Evolutionary conservation across 202 grass and related monocot species (phyloP).

Genomic region (Hordeum pubiflorum): DNA sequence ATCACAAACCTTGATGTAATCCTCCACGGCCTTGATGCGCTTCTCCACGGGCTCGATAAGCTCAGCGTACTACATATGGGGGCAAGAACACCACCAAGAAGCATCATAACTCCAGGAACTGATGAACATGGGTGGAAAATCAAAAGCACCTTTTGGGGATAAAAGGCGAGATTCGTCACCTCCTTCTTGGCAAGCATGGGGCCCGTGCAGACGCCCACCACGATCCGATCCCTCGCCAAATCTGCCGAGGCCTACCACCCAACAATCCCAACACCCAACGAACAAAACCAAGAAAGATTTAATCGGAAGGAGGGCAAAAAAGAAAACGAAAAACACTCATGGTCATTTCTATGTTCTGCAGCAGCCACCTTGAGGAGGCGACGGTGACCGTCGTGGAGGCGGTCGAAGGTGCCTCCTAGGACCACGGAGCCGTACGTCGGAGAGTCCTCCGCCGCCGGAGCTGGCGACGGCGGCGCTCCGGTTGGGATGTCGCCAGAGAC

Average conservation of each 20-base stretch:
- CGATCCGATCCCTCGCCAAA: constrained; percentile 58
- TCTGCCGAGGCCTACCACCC: constrained; percentile 55
- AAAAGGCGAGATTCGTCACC: constrained; percentile 40
- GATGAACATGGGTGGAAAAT: not conserved
- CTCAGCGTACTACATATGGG: constrained; percentile 42
- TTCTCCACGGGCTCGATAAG: constrained; percentile 74
- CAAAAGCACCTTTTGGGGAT: not conserved
- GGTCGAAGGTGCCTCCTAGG: constrained; percentile 93
- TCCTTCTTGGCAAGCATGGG: constrained; percentile 90
- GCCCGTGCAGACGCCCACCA: constrained; percentile 78
- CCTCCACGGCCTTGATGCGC: constrained; percentile 68
- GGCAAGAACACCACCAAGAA: not conserved
- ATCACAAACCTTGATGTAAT: constrained; percentile 74
- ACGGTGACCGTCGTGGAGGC: constrained; percentile 85
- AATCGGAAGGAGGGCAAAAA: not conserved
- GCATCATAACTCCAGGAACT: not conserved
- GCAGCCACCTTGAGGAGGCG: constrained; percentile 69
- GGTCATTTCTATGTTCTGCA: not conserved
- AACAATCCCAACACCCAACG: not conserved
- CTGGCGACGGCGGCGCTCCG: not conserved
- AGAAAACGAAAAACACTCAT: not conserved
- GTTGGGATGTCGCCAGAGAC: constrained; percentile 4
- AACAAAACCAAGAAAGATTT: not conserved
- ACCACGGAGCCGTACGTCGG: constrained; percentile 49
- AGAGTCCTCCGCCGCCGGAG: not conserved